Evolutionary conservation across 768 basidiomycete genomes (phyloP), one percentile per base, ranked within the genome.

Genomic region (Amanita inopinata): DNA sequence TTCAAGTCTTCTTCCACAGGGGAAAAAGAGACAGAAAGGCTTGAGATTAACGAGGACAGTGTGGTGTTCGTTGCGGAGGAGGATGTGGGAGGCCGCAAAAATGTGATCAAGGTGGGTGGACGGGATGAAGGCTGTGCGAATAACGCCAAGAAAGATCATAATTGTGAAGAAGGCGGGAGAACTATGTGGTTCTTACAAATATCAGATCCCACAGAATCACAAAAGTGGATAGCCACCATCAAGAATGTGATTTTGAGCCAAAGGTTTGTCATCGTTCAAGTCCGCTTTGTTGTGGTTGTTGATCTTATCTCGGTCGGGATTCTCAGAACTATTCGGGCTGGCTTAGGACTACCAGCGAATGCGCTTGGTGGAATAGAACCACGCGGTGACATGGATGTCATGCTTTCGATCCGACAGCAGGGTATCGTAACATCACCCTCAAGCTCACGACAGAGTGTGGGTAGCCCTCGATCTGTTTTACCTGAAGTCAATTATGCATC

Each of bases 301-400:
- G 19, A n/a, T 17, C 35, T 41, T 24, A 36, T 14, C n/a, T 8
- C 15, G n/a, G 7, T 12, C n/a, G 25, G 14, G 7, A 14, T 36
- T n/a, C 30, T 40, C 46, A 87, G 84, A 51, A 77, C 82, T 28
- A 62, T 82, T 19, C 79, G 81, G 15, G 82, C 78, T 6, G 84
- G 84, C 11, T 58, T 87, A 9, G 72, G 74, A 24, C 59, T 66
- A 17, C 60, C 74, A 19, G 55, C 67, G 0, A 61, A 61, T 30
- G 60, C 61, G 15, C 51, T 62, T 2, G 62, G 67, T 15, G 65
- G 63, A 11, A 62, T 71, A 19, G 85, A 85, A 47, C 83, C 83
- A 15, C 69, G 78, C 34, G 85, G 85, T 4, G 85, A 88, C 53
- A 74, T 88, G 65, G 85, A 88, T 55, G 85, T 87, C 35, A 83